Conservation (phyloP, 441 rosid genomes). For the California macrophylla region DNA sequence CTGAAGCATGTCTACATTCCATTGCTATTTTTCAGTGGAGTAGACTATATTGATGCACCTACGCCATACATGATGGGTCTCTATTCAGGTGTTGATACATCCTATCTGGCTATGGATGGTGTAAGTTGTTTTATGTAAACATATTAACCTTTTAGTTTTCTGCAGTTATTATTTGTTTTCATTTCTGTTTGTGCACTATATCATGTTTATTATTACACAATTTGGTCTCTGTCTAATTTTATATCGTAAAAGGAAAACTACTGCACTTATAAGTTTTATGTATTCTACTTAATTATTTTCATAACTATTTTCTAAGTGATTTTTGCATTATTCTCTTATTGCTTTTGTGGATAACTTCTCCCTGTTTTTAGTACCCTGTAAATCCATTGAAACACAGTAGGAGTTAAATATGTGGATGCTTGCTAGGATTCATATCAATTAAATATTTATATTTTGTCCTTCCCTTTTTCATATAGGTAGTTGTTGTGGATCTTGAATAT, state of each 20-base stretch:
- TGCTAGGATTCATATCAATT: neutral
- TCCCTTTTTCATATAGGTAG: constrained; percentile 52
- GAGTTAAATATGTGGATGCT: neutral
- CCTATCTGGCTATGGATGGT: constrained; percentile 79
- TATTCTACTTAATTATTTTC: neutral
- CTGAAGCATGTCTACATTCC: constrained; percentile 99
- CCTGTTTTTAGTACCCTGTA: neutral
- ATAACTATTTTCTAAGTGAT: neutral
- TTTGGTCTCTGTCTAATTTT: neutral
- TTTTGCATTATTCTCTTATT: neutral
- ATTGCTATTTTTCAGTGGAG: constrained; percentile 99
- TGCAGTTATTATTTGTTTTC: neutral
- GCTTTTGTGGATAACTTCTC: neutral
- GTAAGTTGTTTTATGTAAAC: constrained; percentile 44
- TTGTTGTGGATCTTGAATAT: constrained; percentile 89
- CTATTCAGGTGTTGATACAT: constrained; percentile 89
- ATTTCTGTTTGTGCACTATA: neutral
- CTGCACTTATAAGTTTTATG: neutral
- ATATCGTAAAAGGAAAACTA: neutral
- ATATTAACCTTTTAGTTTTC: neutral
- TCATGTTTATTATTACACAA: neutral
- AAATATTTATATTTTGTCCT: neutral
- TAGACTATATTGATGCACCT: constrained; percentile 96
- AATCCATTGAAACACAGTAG: neutral
- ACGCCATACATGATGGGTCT: constrained; percentile 99